phyloP scores from a whole-genome alignment of 257 asterid species.

The Ligustrum vulgare region DNA sequence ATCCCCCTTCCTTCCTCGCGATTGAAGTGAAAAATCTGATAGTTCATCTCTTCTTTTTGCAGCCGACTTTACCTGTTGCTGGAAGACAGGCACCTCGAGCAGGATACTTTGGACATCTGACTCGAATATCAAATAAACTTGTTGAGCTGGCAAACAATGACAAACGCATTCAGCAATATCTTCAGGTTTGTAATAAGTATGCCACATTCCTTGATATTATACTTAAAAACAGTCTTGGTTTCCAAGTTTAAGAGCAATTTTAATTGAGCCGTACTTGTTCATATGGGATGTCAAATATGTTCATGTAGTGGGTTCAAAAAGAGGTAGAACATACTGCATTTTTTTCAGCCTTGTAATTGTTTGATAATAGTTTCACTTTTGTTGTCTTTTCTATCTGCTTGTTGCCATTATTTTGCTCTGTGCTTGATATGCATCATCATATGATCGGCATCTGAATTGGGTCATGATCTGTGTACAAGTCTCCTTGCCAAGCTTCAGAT shows the following conservation, averaged over 20 bases:
- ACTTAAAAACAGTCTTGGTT: background rate
- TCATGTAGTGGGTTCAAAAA: background rate
- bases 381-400: background rate
- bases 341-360: background rate
- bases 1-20: background rate
- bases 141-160: conserved; percentile 63
- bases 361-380: background rate
- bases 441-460: background rate
- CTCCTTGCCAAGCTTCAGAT: background rate
- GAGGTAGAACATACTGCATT: background rate
- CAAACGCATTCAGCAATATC: conserved; percentile 51
- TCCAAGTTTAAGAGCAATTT: background rate
- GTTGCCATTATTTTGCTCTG: background rate
- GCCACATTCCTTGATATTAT: background rate
- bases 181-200: conserved; percentile 54
- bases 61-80: conserved; percentile 75
- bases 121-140: conserved; percentile 80
- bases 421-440: background rate
- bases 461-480: background rate
- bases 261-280: background rate
- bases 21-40: conserved; percentile 16
- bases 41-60: conserved; percentile 34
- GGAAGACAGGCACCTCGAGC: conserved; percentile 72
- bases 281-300: background rate
- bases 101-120: conserved; percentile 82